Base-by-base conservation (phyloP, 176 grass and related monocot species). In the Paspalum vaginatum region DNA sequence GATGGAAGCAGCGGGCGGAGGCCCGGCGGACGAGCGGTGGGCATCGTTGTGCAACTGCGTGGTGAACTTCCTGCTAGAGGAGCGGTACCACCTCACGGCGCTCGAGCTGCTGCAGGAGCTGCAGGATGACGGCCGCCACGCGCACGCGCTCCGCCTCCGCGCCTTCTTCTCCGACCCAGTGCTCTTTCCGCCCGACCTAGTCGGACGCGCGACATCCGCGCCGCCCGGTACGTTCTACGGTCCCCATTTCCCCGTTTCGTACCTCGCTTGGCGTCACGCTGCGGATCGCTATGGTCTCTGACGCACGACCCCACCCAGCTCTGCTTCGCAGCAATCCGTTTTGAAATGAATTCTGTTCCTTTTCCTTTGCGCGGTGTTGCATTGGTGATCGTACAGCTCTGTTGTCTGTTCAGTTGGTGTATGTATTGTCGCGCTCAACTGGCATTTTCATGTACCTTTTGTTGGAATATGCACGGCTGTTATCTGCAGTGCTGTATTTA, bases 11-110 rank as follows among this genome's bases (percentile, higher is more conserved):
- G 44, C 55, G 63, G 71, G 57, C 56, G 82, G 47, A 45, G 60
- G 81, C 61, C 61, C 74, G 42, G 75, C 91, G 60, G 91, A 92
- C 48, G 88, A 90, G 66, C 79, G 84, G 79, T 97, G 93, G 87
- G 72, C 95, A 51, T 98, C 95, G 60, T 84, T 98, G 76, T 98
- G 95, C 85, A 98, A 98, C 78, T 98, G 95, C 83, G 95, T 98
- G 16, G 95, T 98, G 70, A 98, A 98, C 75, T 98, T 98, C 63
- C 68, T 98, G 81, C 63, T 98, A 79, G 89, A 98, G 85, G 95
- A 98, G 88, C 87, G 77, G 49, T 98, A 98, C 65, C 86, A 94
- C 71, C 90, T 98, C 61, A 92, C 95, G 25, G 95, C 95, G 62
- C 91, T 98, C 53, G 95, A 98, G 88, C 92, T 98, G 72, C 73